Conservation (phyloP, 495 filamentous ascomycete species). For the Penicillium chermesinum region DNA sequence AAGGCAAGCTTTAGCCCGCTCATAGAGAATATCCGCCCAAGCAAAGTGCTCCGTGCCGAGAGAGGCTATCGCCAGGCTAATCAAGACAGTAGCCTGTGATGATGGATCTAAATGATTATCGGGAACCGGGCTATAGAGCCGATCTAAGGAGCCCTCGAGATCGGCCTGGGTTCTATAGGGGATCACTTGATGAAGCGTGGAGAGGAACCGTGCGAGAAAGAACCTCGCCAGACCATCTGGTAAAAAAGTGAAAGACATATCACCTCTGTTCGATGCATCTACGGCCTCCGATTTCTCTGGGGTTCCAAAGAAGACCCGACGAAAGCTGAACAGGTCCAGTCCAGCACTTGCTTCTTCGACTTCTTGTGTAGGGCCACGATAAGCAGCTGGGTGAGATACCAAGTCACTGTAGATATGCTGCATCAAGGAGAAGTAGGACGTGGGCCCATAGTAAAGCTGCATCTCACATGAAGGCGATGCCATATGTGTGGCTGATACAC, state of each 20-base stretch:
- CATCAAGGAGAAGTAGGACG: constrained; percentile 43
- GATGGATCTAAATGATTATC: constrained; percentile 19
- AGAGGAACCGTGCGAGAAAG: constrained; percentile 32
- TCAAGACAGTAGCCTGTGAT: constrained; percentile 25
- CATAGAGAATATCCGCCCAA: constrained; percentile 40
- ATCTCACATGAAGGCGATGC: constrained; percentile 38
- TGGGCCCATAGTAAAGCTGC: constrained; percentile 44
- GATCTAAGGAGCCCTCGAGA: constrained; percentile 29
- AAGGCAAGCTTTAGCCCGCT: constrained; percentile 34
- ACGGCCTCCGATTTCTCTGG: constrained; percentile 27
- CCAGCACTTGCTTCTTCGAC: constrained; percentile 43
- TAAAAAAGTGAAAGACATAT: constrained; percentile 31
- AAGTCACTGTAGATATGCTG: constrained; percentile 41
- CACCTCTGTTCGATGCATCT: constrained; percentile 7
- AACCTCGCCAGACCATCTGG: constrained; percentile 31
- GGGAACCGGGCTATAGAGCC: constrained; percentile 25
- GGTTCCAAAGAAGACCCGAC: constrained; percentile 42
- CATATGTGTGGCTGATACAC: constrained; percentile 43
- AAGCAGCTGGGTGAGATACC: constrained; percentile 22
- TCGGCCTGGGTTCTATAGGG: constrained; percentile 27
- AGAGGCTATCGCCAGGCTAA: constrained; percentile 30
- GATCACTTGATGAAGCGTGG: constrained; percentile 30
- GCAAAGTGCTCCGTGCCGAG: constrained; percentile 31
- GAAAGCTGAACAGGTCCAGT: constrained; percentile 41
- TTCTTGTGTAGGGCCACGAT: constrained; percentile 24